Conservation (phyloP, 352 stramenopile species). For the Elongisporangium undulatum region DNA sequence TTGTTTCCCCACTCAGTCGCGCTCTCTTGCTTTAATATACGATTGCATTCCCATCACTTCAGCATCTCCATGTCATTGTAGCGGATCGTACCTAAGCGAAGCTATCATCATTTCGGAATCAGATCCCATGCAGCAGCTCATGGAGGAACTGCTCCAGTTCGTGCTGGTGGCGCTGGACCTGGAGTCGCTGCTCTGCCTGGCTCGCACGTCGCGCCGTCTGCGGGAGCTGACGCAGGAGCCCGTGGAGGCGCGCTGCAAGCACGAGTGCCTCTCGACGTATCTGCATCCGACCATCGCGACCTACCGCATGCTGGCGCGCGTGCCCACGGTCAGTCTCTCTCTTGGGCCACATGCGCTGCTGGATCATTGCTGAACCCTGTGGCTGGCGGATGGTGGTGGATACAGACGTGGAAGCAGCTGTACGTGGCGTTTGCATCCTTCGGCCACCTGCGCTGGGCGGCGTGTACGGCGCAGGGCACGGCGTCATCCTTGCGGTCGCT, state of each 20-base stretch:
- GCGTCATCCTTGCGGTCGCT: slow-evolving; percentile 50
- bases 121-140: slow-evolving; percentile 20
- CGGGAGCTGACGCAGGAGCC: slow-evolving; percentile 4
- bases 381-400: neutral
- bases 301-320: slow-evolving; percentile 53
- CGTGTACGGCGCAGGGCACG: slow-evolving; percentile 30
- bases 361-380: neutral
- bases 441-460: slow-evolving; percentile 31
- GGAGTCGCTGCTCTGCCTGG: slow-evolving; percentile 35
- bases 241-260: slow-evolving; percentile 48
- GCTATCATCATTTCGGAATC: neutral
- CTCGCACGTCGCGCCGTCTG: slow-evolving; percentile 15
- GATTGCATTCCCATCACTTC: neutral
- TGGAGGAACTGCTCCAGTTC: slow-evolving; percentile 28
- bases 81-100: slow-evolving; percentile 13
- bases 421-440: slow-evolving; percentile 49
- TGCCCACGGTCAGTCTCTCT: slow-evolving; percentile 25
- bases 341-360: neutral
- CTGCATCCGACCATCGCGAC: slow-evolving; percentile 58
- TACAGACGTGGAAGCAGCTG: slow-evolving; percentile 48
- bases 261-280: slow-evolving; percentile 55
- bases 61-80: slow-evolving; percentile 1
- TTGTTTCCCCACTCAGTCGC: neutral
- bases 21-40: neutral
- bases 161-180: slow-evolving; percentile 30